Evolutionary conservation across 1,139 yeast species (phyloP).

Genomic region (Yamadazyma aaseri): DNA sequence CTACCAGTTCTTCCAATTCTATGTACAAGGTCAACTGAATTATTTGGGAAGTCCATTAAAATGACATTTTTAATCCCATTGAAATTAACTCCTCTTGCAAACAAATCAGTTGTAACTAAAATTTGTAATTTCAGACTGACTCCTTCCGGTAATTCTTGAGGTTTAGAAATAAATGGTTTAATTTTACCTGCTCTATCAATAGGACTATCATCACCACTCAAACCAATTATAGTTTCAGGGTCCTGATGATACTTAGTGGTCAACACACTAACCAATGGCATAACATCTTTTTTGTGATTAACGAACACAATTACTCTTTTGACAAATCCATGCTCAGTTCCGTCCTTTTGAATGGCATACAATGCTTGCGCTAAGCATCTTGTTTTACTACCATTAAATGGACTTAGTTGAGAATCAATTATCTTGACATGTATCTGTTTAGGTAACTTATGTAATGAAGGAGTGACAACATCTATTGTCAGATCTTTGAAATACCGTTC

Average conservation of each 20-base stretch:
- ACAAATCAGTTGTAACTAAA: conserved; percentile 83
- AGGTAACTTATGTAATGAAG: conserved; percentile 81
- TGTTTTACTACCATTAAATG: conserved; percentile 79
- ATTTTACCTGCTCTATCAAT: conserved; percentile 58
- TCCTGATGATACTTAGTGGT: conserved; percentile 53
- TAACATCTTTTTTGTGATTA: conserved; percentile 67
- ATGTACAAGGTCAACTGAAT: conserved; percentile 84
- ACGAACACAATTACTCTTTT: conserved; percentile 88
- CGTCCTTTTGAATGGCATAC: conserved; percentile 82
- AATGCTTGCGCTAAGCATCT: conserved; percentile 86
- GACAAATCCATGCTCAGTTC: conserved; percentile 71
- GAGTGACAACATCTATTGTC: conserved; percentile 65
- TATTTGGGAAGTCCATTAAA: conserved; percentile 80
- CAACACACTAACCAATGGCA: conserved; percentile 55
- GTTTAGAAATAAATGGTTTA: conserved; percentile 55
- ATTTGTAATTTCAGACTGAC: conserved; percentile 46
- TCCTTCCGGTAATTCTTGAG: conserved; percentile 36
- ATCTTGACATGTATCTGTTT: conserved; percentile 67
- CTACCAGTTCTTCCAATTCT: conserved; percentile 95
- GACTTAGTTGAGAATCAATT: conserved; percentile 71
- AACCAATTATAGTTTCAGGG: conserved; percentile 47
- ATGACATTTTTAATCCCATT: conserved; percentile 78
- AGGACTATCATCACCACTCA: conserved; percentile 63
- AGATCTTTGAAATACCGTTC: conserved; percentile 62
- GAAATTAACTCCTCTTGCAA: conserved; percentile 90